Percentiles rank a stretch among this genome's conserved stretches.
These are phyloP conservation scores for Blumeria graminis DNA, from an alignment of 2,329 filamentous ascomycete genomes.

Conservation along the genomic window DNA sequence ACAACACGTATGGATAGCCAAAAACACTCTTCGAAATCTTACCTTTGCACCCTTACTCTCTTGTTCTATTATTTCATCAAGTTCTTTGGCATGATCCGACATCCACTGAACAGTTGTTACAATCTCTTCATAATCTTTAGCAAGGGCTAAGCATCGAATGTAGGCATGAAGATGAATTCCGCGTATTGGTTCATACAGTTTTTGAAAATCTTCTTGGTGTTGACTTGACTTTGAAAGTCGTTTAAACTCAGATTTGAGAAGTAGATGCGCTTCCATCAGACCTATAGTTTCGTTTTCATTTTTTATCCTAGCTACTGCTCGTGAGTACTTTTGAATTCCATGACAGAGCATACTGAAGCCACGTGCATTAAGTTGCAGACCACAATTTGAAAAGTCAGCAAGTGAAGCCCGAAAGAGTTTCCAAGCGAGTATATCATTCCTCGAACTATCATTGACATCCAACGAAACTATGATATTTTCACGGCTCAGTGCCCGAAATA, in stretches of 20 bases:
- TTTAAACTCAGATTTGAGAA: conserved; percentile 14
- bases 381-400: conserved; percentile 9
- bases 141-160: conserved; percentile 34
- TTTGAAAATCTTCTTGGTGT: conserved; percentile 6
- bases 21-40: conserved; percentile 7
- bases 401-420: conserved; percentile 7
- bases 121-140: conserved; percentile 35
- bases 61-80: conserved; percentile 6
- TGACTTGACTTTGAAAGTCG: conserved; percentile 7
- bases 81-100: conserved; percentile 20
- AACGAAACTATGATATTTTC: conserved; percentile 6
- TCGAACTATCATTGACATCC: conserved; percentile 4
- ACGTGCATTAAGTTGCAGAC: conserved; percentile 11
- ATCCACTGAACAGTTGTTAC: conserved; percentile 34
- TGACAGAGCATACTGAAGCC: conserved; percentile 12
- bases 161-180: conserved; percentile 30
- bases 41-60: conserved; percentile 6
- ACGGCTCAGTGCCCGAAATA: conserved; percentile 19
- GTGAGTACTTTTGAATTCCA: conserved; percentile 10
- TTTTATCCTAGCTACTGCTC: conserved; percentile 5
- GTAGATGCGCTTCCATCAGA: conserved; percentile 9
- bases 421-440: conserved; percentile 12
- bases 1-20: conserved; percentile 8
- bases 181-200: conserved; percentile 20
- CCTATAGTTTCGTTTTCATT: conserved; percentile 1